These are phyloP conservation scores for Globisporangium mamillatum DNA, from an alignment of 352 stramenopile species.

Conservation along the genomic window DNA sequence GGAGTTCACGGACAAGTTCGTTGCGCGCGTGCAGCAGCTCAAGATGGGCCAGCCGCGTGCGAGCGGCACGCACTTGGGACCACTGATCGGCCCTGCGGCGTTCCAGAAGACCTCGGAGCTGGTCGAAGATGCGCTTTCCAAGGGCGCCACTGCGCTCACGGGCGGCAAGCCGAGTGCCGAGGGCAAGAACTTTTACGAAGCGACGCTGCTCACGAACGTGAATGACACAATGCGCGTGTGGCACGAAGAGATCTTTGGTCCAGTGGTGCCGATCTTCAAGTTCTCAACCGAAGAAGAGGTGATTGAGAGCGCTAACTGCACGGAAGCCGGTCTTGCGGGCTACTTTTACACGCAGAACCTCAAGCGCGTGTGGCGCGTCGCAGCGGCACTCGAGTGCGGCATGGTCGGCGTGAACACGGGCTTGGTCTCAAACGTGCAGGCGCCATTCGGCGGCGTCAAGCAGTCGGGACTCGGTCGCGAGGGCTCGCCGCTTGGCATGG, in stretches of 20 bases:
- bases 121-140: conserved; percentile 88
- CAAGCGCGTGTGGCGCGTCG: conserved; percentile 85
- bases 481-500: conserved; percentile 84
- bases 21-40: conserved; percentile 71
- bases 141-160: conserved; percentile 86
- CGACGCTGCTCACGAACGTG: conserved; percentile 91
- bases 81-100: conserved; percentile 92
- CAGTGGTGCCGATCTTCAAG: conserved; percentile 89
- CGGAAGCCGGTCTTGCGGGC: conserved; percentile 87
- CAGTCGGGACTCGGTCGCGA: conserved; percentile 89
- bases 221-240: conserved; percentile 86
- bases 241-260: conserved; percentile 96
- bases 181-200: conserved; percentile 90
- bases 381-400: conserved; percentile 86
- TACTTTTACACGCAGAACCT: conserved; percentile 95
- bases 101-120: conserved; percentile 86
- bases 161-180: conserved; percentile 72
- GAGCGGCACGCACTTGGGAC: conserved; percentile 83
- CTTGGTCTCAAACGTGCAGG: conserved; percentile 82
- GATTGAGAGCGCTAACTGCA: conserved; percentile 93
- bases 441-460: conserved; percentile 89
- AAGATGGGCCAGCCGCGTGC: conserved; percentile 88
- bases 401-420: conserved; percentile 95
- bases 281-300: conserved; percentile 96
- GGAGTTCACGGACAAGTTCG: conserved; percentile 87